Conservation (phyloP, 108 stramenopile species). For the Nitzschia sp. region DNA sequence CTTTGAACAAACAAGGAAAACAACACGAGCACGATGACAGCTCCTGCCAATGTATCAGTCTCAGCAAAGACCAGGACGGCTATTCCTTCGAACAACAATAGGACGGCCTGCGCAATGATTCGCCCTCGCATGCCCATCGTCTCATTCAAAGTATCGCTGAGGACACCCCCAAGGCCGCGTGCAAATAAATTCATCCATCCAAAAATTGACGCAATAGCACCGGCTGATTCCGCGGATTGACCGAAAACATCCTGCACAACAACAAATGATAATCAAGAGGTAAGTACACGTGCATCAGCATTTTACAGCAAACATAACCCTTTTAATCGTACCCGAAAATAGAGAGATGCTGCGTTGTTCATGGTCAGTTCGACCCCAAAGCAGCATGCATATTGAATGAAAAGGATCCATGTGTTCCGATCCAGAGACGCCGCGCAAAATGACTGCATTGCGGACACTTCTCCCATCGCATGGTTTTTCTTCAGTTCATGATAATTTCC, state of each 20-base stretch:
- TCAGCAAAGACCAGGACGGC: conserved; percentile 66
- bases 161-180: conserved; percentile 67
- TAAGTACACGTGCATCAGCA: too few species aligned
- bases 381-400: conserved; percentile 82
- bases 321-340: conserved; percentile 59
- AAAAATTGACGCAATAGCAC: conserved; percentile 76
- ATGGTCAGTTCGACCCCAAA: conserved; percentile 89
- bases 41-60: conserved; percentile 39
- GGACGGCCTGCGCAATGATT: conserved; percentile 49
- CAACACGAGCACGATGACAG: conserved; percentile 68
- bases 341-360: conserved; percentile 74
- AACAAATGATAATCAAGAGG: background rate
- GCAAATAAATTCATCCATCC: conserved; percentile 84
- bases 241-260: conserved; percentile 53
- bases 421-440: conserved; percentile 44
- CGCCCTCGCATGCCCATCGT: conserved; percentile 80
- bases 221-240: conserved; percentile 64
- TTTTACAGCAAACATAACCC: too few species aligned
- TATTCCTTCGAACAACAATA: conserved; percentile 66
- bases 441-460: conserved; percentile 41
- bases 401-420: conserved; percentile 75
- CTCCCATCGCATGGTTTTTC: conserved; percentile 55
- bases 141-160: conserved; percentile 54
- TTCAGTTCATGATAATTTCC: conserved; percentile 76
- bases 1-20: conserved; percentile 81